phyloP scores from a whole-genome alignment of 371 early-diverging fungal species.

The Actinomortierella ambigua region DNA sequence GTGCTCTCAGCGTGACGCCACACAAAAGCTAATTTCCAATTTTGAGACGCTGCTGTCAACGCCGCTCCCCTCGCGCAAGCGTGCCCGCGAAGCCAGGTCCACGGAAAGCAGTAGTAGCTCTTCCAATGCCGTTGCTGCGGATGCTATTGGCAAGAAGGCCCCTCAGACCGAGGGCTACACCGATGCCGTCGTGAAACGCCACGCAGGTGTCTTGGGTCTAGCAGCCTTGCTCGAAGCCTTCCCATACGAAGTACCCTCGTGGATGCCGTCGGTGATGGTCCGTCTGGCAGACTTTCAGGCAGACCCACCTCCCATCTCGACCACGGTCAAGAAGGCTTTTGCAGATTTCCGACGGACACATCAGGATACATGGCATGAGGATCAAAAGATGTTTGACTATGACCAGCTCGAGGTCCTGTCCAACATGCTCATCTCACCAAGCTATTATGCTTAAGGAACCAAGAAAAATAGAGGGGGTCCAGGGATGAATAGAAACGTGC shows the following conservation, averaged over 20 bases:
- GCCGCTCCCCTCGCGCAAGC: slow-evolving; percentile 27
- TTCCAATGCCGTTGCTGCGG: neutral
- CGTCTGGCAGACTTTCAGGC: slow-evolving; percentile 75
- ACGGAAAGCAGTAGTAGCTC: too few relatives aligned
- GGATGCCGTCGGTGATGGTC: slow-evolving; percentile 87
- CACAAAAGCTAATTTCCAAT: slow-evolving; percentile 55
- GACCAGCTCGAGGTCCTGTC: slow-evolving; percentile 79
- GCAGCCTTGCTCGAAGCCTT: slow-evolving; percentile 84
- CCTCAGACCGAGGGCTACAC: slow-evolving; percentile 56
- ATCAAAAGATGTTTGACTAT: slow-evolving; percentile 74
- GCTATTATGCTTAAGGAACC: slow-evolving; percentile 69
- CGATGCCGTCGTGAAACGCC: slow-evolving; percentile 73
- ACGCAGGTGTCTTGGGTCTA: slow-evolving; percentile 90
- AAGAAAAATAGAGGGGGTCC: neutral
- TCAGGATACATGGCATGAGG: slow-evolving; percentile 94
- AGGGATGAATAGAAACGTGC: too few relatives aligned
- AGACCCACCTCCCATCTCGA: slow-evolving; percentile 88
- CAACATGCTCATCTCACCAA: slow-evolving; percentile 88
- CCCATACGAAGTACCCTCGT: slow-evolving; percentile 90
- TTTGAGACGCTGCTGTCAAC: slow-evolving; percentile 41
- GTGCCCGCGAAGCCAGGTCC: slow-evolving; percentile 12
- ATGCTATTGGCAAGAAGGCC: slow-evolving; percentile 34
- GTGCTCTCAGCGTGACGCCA: slow-evolving; percentile 82
- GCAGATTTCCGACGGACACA: slow-evolving; percentile 92
- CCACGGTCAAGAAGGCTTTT: slow-evolving; percentile 86